Base-by-base conservation (phyloP, 208 protist species). In the Porcisia hertigi region DNA sequence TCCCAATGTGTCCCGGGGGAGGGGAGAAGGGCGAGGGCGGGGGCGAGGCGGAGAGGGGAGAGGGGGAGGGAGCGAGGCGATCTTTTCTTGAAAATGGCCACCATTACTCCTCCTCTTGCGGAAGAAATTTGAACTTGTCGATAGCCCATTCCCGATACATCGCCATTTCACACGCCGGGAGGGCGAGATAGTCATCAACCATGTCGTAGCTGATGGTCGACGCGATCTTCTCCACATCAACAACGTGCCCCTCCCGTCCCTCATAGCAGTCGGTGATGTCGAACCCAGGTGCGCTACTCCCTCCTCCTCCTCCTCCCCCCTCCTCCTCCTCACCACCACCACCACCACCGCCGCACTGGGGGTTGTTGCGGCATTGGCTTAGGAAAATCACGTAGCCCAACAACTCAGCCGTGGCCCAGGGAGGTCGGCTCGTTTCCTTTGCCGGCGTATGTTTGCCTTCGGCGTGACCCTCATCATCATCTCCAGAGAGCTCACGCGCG, bases 131-230 rank as follows among this genome's bases (percentile, higher is more conserved):
- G 57, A 71, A 59, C 34, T 69, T 72, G 25, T 73, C 25, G 14
- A 64, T 71, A 18, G 70, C 76, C 76, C 76, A 80, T 54, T 80
- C 76, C 52, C 76, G 71, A 58, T 75, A 80, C 76, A 80, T 80
- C 30, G 76, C 76, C 3, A 65, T 65, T 20, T 70, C 70, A 47
- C 69, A 75, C 47, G 76, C 60, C 2, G 76, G 67, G 43, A 75
- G 76, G n/a, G 70, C 59, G 39, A 80, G 30, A 43, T 66, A 80
- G 6, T 67, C 41, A 63, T 75, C 62, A 7, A 80, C 41, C 47
- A 45, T 47, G 36, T 66, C 52, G 41, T 43, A 66, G 43, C 25
- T 65, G 58, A 65, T 54, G n/a, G 43, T 39, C 12, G 54, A 34
- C 36, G 54, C 69, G 54, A 73, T 73, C 23, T 59, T 73, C 8